Conservation (phyloP, 805 yeast genomes). For the Lachancea cidri region DNA sequence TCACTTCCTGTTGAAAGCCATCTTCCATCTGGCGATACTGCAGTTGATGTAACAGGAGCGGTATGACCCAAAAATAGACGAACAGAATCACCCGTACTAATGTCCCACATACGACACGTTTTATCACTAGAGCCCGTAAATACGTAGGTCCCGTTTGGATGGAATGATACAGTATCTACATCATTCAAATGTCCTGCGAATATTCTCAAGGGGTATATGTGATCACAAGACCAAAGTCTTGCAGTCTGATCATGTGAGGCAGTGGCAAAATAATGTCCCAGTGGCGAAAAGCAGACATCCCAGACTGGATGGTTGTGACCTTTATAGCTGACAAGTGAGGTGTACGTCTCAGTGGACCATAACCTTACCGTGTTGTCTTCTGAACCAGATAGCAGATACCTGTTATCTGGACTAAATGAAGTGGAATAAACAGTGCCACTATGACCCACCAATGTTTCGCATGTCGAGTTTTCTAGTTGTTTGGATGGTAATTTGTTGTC, state of each 20-base stretch:
- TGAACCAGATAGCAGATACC: conserved; percentile 72
- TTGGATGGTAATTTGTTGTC: conserved; percentile 44
- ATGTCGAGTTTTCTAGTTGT: conserved; percentile 36
- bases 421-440: conserved; percentile 90
- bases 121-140: conserved; percentile 95
- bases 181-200: conserved; percentile 97
- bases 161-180: conserved; percentile 92
- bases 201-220: conserved; percentile 89
- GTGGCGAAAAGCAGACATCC: conserved; percentile 93
- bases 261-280: conserved; percentile 97
- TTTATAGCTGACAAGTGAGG: conserved; percentile 86
- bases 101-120: conserved; percentile 98
- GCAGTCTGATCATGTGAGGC: conserved; percentile 98
- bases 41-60: conserved; percentile 78
- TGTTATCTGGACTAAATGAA: conserved; percentile 86
- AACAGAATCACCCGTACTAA: conserved; percentile 80
- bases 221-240: conserved; percentile 96
- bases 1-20: conserved; percentile 96
- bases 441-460: conserved; percentile 66
- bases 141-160: conserved; percentile 91
- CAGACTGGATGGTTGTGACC: conserved; percentile 97
- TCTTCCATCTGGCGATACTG: conserved; percentile 95
- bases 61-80: conserved; percentile 90
- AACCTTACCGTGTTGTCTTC: conserved; percentile 89
- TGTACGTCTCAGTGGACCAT: conserved; percentile 91